Conservation (phyloP, 23 red algal species). For the Chondrus crispus region DNA sequence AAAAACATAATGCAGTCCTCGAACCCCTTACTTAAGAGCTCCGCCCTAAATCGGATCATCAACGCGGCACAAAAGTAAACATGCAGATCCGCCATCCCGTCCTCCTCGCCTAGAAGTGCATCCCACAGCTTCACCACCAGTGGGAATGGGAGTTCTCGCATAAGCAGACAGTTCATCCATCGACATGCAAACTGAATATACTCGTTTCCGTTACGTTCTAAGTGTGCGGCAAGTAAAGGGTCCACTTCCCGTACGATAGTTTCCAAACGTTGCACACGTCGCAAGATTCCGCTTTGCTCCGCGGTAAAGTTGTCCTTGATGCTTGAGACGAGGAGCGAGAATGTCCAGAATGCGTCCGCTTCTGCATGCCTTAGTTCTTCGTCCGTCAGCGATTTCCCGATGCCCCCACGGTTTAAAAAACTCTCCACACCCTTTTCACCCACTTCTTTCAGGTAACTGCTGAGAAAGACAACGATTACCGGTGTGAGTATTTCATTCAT, state of each 20-base stretch:
- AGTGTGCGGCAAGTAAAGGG: slow-evolving; percentile 45
- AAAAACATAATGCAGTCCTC: slow-evolving; percentile 82
- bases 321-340: slow-evolving; percentile 48
- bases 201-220: slow-evolving; percentile 45
- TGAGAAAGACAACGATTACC: slow-evolving; percentile 78
- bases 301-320: slow-evolving; percentile 90
- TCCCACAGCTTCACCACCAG: slow-evolving; percentile 90
- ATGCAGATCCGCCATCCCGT: slow-evolving; percentile 73
- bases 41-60: slow-evolving; percentile 50
- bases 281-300: slow-evolving; percentile 89
- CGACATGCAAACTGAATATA: slow-evolving; percentile 91
- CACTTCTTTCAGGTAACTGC: not conserved
- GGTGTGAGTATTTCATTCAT: slow-evolving; percentile 92
- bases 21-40: slow-evolving; percentile 69
- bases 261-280: slow-evolving; percentile 53
- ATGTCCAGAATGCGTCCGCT: slow-evolving; percentile 93
- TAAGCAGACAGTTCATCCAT: slow-evolving; percentile 93
- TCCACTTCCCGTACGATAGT: slow-evolving; percentile 64
- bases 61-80: slow-evolving; percentile 90
- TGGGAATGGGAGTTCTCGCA: slow-evolving; percentile 89
- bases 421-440: not conserved
- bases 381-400: not conserved
- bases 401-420: not conserved
- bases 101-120: slow-evolving; percentile 64
- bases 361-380: slow-evolving; percentile 56